Percentiles rank a stretch among this genome's conserved stretches.
These are phyloP conservation scores for Aspergillus versicolor DNA, from an alignment of 2,329 filamentous ascomycete species.

Conservation along the genomic window DNA sequence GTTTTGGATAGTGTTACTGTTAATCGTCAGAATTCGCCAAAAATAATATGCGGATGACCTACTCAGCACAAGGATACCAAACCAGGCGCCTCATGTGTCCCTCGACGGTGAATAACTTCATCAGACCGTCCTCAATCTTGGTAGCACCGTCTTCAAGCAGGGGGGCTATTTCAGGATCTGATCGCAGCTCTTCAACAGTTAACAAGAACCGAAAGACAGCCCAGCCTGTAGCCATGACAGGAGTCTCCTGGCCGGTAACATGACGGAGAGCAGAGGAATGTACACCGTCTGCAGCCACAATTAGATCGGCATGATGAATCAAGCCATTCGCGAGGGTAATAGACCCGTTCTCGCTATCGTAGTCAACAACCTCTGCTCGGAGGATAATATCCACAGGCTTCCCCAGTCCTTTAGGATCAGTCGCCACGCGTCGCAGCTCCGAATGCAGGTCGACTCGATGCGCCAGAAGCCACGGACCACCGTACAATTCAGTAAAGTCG, in stretches of 20 bases:
- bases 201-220: slow-evolving; percentile 29
- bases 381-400: slow-evolving; percentile 20
- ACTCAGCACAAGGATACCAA: slow-evolving; percentile 33
- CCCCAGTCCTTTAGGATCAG: neutral
- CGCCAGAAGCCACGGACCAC: slow-evolving; percentile 6
- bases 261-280: slow-evolving; percentile 17
- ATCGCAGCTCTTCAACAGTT: slow-evolving; percentile 26
- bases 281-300: slow-evolving; percentile 34
- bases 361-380: slow-evolving; percentile 18
- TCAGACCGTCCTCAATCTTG: slow-evolving; percentile 24
- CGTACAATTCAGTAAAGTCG: neutral
- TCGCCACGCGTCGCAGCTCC: slow-evolving; percentile 19
- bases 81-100: slow-evolving; percentile 22
- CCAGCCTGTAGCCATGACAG: slow-evolving; percentile 14
- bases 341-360: slow-evolving; percentile 18
- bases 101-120: slow-evolving; percentile 17
- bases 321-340: slow-evolving; percentile 20
- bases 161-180: slow-evolving; percentile 22
- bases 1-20: slow-evolving; percentile 28
- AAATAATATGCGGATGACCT: neutral
- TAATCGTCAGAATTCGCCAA: neutral
- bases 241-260: slow-evolving; percentile 11
- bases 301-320: slow-evolving; percentile 26
- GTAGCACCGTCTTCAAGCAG: neutral
- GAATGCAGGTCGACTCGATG: slow-evolving; percentile 21